Percentiles rank a stretch among this genome's conserved stretches.
Evolutionary conservation across 306 rosid genomes (phyloP).

Genomic region (Sphenostylis stenocarpa): DNA sequence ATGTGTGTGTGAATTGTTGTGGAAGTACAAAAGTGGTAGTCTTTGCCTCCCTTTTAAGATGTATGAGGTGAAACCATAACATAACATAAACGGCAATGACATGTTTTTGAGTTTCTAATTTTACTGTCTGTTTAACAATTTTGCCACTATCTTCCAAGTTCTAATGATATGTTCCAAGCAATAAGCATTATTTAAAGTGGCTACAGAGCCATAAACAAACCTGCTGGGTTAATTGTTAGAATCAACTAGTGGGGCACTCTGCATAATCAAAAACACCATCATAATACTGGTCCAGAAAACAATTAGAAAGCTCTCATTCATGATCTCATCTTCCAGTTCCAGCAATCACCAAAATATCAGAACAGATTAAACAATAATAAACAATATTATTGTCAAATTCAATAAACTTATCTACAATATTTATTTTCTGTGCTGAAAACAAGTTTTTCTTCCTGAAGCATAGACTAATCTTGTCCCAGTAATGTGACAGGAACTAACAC

Average conservation of each 20-base stretch:
- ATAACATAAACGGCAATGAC: conserved; percentile 46
- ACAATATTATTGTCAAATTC: neutral
- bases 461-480: no score
- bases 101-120: conserved; percentile 41
- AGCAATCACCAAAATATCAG: conserved; percentile 18
- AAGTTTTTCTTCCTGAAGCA: no score
- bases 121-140: conserved; percentile 21
- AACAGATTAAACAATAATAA: neutral
- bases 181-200: conserved; percentile 18
- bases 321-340: conserved; percentile 35
- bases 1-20: conserved; percentile 31
- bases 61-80: conserved; percentile 45
- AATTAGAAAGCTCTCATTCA: neutral
- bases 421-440: no score
- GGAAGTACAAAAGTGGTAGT: conserved; percentile 31
- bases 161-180: conserved; percentile 2
- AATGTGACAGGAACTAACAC: no score
- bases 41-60: conserved; percentile 37
- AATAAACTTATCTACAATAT: no score
- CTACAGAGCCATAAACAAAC: conserved; percentile 12
- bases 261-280: conserved; percentile 13
- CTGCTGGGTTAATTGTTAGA: conserved; percentile 15
- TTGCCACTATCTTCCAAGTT: conserved; percentile 10
- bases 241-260: conserved; percentile 20
- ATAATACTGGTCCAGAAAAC: conserved; percentile 12